Percentiles rank a stretch among this genome's conserved stretches.
Evolutionary conservation across 805 yeast species (phyloP).

Genomic region (Barnettozyma siamensis): DNA sequence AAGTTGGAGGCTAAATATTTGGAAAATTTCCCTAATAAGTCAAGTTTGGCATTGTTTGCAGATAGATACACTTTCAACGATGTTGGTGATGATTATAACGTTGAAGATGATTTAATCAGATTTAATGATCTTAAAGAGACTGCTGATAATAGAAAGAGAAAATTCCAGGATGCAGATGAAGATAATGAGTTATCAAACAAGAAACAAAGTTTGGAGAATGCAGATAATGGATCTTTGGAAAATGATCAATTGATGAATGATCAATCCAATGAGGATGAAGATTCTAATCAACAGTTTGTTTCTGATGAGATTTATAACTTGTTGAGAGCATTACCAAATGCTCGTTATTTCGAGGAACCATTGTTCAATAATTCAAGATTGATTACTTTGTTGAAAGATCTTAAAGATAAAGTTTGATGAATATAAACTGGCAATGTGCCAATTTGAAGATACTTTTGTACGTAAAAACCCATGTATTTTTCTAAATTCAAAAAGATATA

Average conservation of each 20-base stretch:
- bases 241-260: background rate
- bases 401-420: background rate
- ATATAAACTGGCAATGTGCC: background rate
- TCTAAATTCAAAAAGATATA: too few species aligned
- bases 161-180: slow-evolving; percentile 16
- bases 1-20: slow-evolving; percentile 62
- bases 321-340: slow-evolving; percentile 50
- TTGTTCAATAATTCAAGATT: slow-evolving; percentile 50
- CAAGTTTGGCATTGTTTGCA: slow-evolving; percentile 30
- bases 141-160: slow-evolving; percentile 11
- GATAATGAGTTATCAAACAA: slow-evolving; percentile 1
- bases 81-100: slow-evolving; percentile 9
- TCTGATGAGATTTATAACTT: slow-evolving; percentile 43
- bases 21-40: slow-evolving; percentile 60
- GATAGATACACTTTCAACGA: slow-evolving; percentile 32
- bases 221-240: background rate
- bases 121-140: slow-evolving; percentile 24
- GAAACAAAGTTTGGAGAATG: background rate
- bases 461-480: background rate
- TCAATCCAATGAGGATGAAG: slow-evolving; percentile 5
- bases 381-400: slow-evolving; percentile 13
- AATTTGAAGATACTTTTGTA: background rate
- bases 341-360: slow-evolving; percentile 46
- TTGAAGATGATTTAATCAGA: slow-evolving; percentile 22
- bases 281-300: slow-evolving; percentile 16